Evolutionary conservation across 257 asterid species (phyloP).

Genomic region (Forsythia viridissima): DNA sequence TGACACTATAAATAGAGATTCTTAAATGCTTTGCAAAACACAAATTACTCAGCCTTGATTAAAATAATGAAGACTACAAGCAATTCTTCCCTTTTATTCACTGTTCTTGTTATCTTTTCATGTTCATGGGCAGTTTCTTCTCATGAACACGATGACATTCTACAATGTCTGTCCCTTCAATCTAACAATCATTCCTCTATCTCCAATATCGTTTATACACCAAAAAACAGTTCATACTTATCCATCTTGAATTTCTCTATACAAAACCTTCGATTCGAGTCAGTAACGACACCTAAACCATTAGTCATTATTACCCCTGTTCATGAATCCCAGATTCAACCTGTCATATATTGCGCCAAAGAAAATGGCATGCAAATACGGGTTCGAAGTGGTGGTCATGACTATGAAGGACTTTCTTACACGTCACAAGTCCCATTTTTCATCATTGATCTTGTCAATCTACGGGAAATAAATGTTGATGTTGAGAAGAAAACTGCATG

Average conservation of each 20-base stretch:
- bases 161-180: neutral
- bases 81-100: neutral
- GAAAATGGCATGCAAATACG: slow-evolving; percentile 27
- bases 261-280: slow-evolving; percentile 25
- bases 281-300: slow-evolving; percentile 23
- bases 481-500: slow-evolving; percentile 32
- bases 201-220: slow-evolving; percentile 15
- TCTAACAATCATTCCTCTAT: neutral
- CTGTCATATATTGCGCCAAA: slow-evolving; percentile 29
- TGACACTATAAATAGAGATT: neutral
- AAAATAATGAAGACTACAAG: slow-evolving; percentile 21
- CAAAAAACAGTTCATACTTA: slow-evolving; percentile 21
- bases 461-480: slow-evolving; percentile 25
- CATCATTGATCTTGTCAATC: slow-evolving; percentile 36
- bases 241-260: slow-evolving; percentile 27
- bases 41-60: neutral
- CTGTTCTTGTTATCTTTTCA: neutral
- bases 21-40: neutral
- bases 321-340: slow-evolving; percentile 34
- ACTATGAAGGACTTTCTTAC: slow-evolving; percentile 41
- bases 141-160: neutral
- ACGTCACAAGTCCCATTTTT: slow-evolving; percentile 22
- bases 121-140: neutral
- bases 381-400: slow-evolving; percentile 47
- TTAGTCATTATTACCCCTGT: slow-evolving; percentile 31